phyloP scores from a whole-genome alignment of 1,284 basidiomycete genomes.

The Sphaerobolus stellatus region DNA sequence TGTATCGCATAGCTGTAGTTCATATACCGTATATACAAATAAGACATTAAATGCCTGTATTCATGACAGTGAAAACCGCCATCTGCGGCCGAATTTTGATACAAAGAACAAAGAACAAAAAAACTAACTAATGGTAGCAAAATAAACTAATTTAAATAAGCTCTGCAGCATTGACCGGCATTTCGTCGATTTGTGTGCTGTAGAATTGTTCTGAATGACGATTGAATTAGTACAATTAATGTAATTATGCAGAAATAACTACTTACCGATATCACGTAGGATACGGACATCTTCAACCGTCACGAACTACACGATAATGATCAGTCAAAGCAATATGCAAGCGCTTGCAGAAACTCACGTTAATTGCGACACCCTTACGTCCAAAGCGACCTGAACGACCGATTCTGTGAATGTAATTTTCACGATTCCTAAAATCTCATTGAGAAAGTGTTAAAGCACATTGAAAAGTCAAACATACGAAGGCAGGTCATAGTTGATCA shows the following conservation, averaged over 20 bases:
- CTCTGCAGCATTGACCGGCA: slow-evolving; percentile 90
- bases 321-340: slow-evolving; percentile 16
- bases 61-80: neutral
- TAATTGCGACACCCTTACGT: slow-evolving; percentile 91
- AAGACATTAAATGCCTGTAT: neutral
- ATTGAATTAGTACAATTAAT: slow-evolving; percentile 13
- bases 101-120: slow-evolving; percentile 4
- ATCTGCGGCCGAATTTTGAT: neutral
- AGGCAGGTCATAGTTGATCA: slow-evolving; percentile 97
- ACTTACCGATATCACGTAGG: slow-evolving; percentile 83
- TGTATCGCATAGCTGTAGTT: neutral
- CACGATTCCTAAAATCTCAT: slow-evolving; percentile 69
- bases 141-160: slow-evolving; percentile 63
- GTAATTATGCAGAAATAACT: slow-evolving; percentile 8
- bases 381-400: slow-evolving; percentile 95
- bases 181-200: slow-evolving; percentile 90
- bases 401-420: slow-evolving; percentile 98
- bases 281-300: slow-evolving; percentile 90
- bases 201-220: slow-evolving; percentile 72
- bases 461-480: slow-evolving; percentile 54
- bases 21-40: neutral
- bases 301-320: slow-evolving; percentile 64
- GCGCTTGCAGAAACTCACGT: slow-evolving; percentile 50
- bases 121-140: slow-evolving; percentile 3
- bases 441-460: slow-evolving; percentile 15